Base-by-base conservation (phyloP, 2,329 filamentous ascomycete genomes). In the Xylariaceae sp. region DNA sequence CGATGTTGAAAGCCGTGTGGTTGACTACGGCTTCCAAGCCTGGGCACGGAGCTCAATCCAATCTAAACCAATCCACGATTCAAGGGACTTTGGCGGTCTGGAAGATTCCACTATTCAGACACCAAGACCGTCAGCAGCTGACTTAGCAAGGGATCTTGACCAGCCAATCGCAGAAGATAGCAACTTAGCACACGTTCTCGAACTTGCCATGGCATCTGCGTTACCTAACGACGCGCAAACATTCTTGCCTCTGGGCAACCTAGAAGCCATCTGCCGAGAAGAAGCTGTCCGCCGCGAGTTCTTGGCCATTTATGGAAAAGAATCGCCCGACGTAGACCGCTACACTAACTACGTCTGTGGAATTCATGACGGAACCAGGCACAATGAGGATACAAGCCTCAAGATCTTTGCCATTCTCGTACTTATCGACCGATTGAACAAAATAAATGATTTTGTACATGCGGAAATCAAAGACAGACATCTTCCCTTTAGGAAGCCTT, bases 401-500 rank as follows among this genome's bases (percentile, higher is more conserved):
- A 60, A 60, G 36, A 41, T 60, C 7, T 60, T 60, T 43, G 56
- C 56, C 16, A 60, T 21, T 21, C 44, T 60, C 16, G 46, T 60
- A 4, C 24, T 56, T 3, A 60, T 52, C 7, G 12, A 6, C 12
- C 29, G 48, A n/a, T 11, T 53, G 8, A 1, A 39, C 6, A 36
- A 8, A 21, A 60, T 60, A 7, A 37, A 44, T 12, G 28, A 39
- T 28, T 56, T 60, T n/a, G n/a, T 49, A 3, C 17, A 48, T 11
- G 37, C 28, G 3, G 48, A 37, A 2, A 56, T 60, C 17, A 56
- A 47, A 37, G 56, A 60, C n/a, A 46, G 34, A 17, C 40, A 60
- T 39, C 41, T 60, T 3, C 56, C 56, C 11, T 56, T 60, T n/a
- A 47, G 41, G 19, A 60, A 52, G 19, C 5, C 4, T 31, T 4